A percentile compares a stretch with the other conserved stretches of the same genome.
phyloP scores from a whole-genome alignment of 805 yeast species.

The Myxozyma monticola region DNA sequence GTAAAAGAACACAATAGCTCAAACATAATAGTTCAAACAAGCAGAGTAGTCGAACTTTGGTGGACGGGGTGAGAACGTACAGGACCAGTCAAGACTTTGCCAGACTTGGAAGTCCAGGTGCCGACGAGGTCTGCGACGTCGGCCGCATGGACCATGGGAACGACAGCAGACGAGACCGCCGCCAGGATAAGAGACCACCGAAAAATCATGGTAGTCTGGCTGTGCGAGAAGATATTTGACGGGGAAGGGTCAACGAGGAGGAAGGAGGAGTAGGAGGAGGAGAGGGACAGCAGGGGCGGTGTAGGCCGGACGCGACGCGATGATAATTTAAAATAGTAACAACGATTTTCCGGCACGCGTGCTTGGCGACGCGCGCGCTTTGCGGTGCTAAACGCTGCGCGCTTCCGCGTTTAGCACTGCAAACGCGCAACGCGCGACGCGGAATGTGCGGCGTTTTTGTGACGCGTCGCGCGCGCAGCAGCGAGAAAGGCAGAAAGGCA shows the following conservation, averaged over 20 bases:
- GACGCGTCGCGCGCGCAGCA: too few species aligned
- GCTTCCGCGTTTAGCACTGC: too few species aligned
- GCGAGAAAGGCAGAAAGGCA: too few species aligned
- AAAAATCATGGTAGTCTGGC: background rate
- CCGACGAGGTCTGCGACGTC: conserved; percentile 46
- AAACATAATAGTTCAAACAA: background rate
- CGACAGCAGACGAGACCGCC: background rate
- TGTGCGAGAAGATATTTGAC: too few species aligned
- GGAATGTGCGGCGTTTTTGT: too few species aligned
- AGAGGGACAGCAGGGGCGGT: background rate
- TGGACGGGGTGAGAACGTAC: conserved; percentile 37
- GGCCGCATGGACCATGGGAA: background rate
- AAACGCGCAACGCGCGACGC: too few species aligned
- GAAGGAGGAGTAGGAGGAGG: background rate
- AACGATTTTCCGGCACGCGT: too few species aligned
- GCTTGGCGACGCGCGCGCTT: too few species aligned
- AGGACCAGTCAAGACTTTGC: conserved; percentile 93
- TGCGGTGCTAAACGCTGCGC: too few species aligned
- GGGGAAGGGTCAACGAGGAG: background rate
- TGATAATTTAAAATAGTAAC: too few species aligned
- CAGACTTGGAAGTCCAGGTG: conserved; percentile 94
- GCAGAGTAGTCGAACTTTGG: background rate
- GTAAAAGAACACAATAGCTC: too few species aligned
- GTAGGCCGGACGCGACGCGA: too few species aligned
- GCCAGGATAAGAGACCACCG: background rate